Evolutionary conservation across 805 yeast genomes (phyloP).

Genomic region (Suhomyces faveliae): DNA sequence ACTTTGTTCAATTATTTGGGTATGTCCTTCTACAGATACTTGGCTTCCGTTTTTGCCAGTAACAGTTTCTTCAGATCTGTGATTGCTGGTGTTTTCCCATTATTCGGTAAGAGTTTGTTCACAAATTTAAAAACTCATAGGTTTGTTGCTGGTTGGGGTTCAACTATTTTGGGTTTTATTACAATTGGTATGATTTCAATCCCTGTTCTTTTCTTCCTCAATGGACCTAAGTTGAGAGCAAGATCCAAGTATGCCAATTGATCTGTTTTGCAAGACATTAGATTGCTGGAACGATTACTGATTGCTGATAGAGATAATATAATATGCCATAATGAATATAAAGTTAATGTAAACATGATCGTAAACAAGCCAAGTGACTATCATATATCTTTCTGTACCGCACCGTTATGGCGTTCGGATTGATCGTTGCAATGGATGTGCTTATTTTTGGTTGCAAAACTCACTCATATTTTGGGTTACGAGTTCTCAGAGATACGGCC

Average conservation of each 20-base stretch:
- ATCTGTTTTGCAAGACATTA: no score
- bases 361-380: no score
- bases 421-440: background rate
- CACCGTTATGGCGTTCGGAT: background rate
- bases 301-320: no score
- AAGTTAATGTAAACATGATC: no score
- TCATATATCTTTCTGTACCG: no score
- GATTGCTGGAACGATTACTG: background rate
- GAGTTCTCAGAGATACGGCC: no score
- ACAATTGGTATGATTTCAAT: slow-evolving; percentile 43
- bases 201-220: slow-evolving; percentile 45
- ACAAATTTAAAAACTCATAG: slow-evolving; percentile 44
- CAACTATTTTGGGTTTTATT: slow-evolving; percentile 48
- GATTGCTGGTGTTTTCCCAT: slow-evolving; percentile 60
- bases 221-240: slow-evolving; percentile 46
- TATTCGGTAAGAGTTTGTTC: slow-evolving; percentile 63
- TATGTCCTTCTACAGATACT: slow-evolving; percentile 45
- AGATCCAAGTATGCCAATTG: slow-evolving; percentile 35
- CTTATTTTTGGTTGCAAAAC: background rate
- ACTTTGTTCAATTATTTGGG: slow-evolving; percentile 50
- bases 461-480: no score
- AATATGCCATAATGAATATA: background rate
- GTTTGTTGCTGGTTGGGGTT: slow-evolving; percentile 62
- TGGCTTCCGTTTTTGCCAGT: slow-evolving; percentile 61
- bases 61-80: slow-evolving; percentile 50